A percentile compares a stretch with the other conserved stretches of the same genome.
Evolutionary conservation across 2,329 filamentous ascomycete genomes (phyloP).

Genomic region (Beauveria sp.): DNA sequence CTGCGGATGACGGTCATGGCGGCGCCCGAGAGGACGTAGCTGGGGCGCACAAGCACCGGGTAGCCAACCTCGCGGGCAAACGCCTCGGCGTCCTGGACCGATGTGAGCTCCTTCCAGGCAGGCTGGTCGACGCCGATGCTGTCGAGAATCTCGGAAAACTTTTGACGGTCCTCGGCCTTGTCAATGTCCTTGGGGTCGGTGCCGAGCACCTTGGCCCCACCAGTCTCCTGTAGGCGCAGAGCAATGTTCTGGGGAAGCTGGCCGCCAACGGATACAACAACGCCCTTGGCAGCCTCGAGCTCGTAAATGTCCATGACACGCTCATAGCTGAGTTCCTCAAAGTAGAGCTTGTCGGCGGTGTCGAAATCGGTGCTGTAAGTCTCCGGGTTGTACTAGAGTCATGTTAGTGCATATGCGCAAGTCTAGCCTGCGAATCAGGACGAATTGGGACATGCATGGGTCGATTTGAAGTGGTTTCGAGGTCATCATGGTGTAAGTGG

Average conservation of each 20-base stretch:
- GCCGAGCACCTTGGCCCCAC: constrained; percentile 82
- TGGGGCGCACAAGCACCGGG: constrained; percentile 89
- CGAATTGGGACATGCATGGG: background rate
- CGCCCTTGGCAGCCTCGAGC: constrained; percentile 73
- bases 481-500: background rate
- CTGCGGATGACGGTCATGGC: constrained; percentile 96
- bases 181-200: constrained; percentile 93
- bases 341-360: constrained; percentile 84
- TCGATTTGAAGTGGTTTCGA: background rate
- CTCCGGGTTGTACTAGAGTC: constrained; percentile 61
- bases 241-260: constrained; percentile 98
- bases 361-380: constrained; percentile 82
- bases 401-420: constrained; percentile 5
- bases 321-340: constrained; percentile 94
- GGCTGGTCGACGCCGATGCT: constrained; percentile 96
- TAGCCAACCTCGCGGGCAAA: constrained; percentile 85
- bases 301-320: constrained; percentile 99
- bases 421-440: background rate
- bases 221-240: constrained; percentile 82
- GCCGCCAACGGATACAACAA: constrained; percentile 92
- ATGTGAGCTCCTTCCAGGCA: constrained; percentile 95
- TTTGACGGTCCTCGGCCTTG: constrained; percentile 95
- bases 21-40: constrained; percentile 92
- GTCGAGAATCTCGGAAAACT: constrained; percentile 96
- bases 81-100: constrained; percentile 74